Percentiles rank a stretch among this genome's conserved stretches.
Conservation (phyloP, 176 grass and related monocot species). For the Ananas comosus region DNA sequence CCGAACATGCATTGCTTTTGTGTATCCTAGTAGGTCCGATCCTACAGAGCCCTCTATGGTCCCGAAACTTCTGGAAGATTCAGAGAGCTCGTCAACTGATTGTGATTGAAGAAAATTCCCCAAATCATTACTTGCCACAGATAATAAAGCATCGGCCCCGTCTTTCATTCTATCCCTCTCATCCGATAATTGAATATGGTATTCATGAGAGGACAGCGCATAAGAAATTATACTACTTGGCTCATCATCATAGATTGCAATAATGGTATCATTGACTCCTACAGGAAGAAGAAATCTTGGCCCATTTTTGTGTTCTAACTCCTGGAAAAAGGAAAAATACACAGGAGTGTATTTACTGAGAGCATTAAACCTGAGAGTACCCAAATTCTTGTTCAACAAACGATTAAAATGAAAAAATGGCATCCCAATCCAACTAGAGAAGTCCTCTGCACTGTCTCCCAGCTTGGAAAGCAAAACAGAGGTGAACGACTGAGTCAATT, state of each 20-base stretch:
- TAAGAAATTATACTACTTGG: constrained; percentile 88
- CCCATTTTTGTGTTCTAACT: constrained; percentile 44
- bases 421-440: constrained; percentile 42
- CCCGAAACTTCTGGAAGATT: constrained; percentile 59
- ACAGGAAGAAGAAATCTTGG: constrained; percentile 78
- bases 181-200: constrained; percentile 73
- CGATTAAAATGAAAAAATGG: constrained; percentile 64
- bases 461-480: constrained; percentile 46
- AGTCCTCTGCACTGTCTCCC: constrained; percentile 51
- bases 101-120: constrained; percentile 46
- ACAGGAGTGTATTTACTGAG: constrained; percentile 46
- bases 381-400: constrained; percentile 61
- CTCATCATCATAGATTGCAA: constrained; percentile 84
- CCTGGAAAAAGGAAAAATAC: constrained; percentile 41
- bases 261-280: constrained; percentile 73
- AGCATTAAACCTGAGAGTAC: constrained; percentile 43
- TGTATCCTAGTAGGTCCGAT: constrained; percentile 38
- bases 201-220: constrained; percentile 66
- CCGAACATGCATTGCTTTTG: constrained; percentile 64
- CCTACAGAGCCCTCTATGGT: constrained; percentile 28
- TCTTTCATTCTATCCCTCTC: constrained; percentile 41
- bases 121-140: constrained; percentile 22
- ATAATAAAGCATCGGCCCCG: constrained; percentile 15
- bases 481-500: constrained; percentile 37
- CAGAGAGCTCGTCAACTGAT: constrained; percentile 49